Percentiles rank a stretch among this genome's conserved stretches.
Evolutionary conservation across 495 filamentous ascomycete species (phyloP).

Genomic region (Aspergillus saccharolyticus): DNA sequence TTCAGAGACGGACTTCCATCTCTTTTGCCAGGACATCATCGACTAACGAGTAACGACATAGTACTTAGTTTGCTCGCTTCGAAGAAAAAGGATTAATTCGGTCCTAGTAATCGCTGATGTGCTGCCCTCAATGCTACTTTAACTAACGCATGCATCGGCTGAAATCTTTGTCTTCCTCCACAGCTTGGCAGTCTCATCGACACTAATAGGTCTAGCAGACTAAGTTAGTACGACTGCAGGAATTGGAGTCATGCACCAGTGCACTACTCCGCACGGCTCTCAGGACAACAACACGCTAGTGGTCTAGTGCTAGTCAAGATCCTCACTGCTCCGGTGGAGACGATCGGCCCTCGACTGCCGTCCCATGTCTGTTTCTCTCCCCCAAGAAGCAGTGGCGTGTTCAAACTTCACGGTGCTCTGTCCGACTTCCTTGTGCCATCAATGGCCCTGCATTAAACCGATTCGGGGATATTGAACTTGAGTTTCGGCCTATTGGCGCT

Average conservation of each 20-base stretch:
- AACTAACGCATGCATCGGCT: neutral
- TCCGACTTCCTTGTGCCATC: slow-evolving; percentile 5
- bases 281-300: slow-evolving; percentile 2
- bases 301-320: slow-evolving; percentile 15
- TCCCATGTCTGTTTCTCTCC: slow-evolving; percentile 14
- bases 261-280: neutral
- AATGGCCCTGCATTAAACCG: slow-evolving; percentile 14
- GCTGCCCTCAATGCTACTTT: neutral
- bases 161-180: neutral
- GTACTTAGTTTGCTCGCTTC: neutral
- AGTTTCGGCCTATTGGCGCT: neutral
- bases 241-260: slow-evolving; percentile 15
- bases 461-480: slow-evolving; percentile 7
- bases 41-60: neutral
- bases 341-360: slow-evolving; percentile 26
- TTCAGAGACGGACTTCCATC: slow-evolving; percentile 8
- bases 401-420: slow-evolving; percentile 10
- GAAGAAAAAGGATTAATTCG: neutral
- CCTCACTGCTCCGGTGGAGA: slow-evolving; percentile 25
- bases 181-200: slow-evolving; percentile 3
- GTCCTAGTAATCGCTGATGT: neutral
- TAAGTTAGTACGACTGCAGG: slow-evolving; percentile 15
- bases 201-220: no score
- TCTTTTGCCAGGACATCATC: slow-evolving; percentile 6
- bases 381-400: slow-evolving; percentile 20